Evolutionary conservation across 805 yeast genomes (phyloP).

Genomic region (Candida schatavii): DNA sequence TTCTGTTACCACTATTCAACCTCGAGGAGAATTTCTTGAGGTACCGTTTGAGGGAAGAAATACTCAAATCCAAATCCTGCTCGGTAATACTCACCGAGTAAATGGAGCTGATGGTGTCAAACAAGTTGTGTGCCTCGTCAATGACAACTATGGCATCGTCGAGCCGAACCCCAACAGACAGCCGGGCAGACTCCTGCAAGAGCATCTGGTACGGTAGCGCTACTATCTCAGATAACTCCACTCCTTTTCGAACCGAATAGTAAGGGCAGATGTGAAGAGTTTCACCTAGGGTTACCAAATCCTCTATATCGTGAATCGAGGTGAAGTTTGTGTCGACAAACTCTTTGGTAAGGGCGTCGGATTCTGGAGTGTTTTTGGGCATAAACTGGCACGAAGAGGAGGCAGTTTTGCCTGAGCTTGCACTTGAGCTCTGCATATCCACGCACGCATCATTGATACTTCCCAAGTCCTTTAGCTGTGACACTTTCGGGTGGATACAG

Average conservation of each 20-base stretch:
- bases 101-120: constrained; percentile 71
- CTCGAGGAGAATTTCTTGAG: constrained; percentile 57
- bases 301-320: constrained; percentile 75
- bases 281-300: constrained; percentile 59
- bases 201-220: constrained; percentile 85
- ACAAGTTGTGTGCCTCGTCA: constrained; percentile 89
- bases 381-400: constrained; percentile 24
- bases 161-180: constrained; percentile 55
- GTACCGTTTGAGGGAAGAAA: constrained; percentile 53
- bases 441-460: constrained; percentile 78
- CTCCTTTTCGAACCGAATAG: constrained; percentile 62
- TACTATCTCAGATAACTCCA: constrained; percentile 64
- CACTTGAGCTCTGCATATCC: constrained; percentile 53
- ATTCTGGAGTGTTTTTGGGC: constrained; percentile 19
- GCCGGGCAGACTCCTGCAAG: constrained; percentile 59
- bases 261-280: constrained; percentile 71
- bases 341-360: constrained; percentile 29
- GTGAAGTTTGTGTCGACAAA: constrained; percentile 58
- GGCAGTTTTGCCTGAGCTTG: constrained; percentile 8
- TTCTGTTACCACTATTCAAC: constrained; percentile 68
- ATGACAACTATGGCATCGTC: constrained; percentile 68
- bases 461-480: constrained; percentile 43
- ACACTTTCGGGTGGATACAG: constrained; percentile 69
- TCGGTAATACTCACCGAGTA: constrained; percentile 59
- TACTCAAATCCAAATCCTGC: constrained; percentile 45